phyloP scores from a whole-genome alignment of 768 basidiomycete species.

The Rhodosporidiobolus odoratus region DNA sequence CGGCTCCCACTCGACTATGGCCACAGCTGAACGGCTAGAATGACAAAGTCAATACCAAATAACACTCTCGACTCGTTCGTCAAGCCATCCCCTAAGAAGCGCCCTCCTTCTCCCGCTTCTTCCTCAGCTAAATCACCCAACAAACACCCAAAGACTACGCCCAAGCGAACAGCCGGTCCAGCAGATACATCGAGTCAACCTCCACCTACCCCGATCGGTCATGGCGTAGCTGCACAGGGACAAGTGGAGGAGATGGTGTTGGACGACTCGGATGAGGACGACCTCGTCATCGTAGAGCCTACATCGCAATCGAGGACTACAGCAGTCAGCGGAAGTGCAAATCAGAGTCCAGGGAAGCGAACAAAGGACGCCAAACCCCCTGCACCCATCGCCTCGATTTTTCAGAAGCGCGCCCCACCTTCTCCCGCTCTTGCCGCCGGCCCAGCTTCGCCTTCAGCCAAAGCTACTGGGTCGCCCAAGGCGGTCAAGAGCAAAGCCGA shows the following conservation, averaged over 20 bases:
- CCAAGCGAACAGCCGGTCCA: neutral
- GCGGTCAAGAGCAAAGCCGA: neutral
- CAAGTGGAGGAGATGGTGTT: neutral
- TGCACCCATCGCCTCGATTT: neutral
- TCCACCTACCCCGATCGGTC: no score
- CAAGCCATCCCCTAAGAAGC: neutral
- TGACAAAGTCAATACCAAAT: neutral
- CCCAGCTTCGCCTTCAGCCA: no score
- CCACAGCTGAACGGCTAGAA: neutral
- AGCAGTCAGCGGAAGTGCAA: neutral
- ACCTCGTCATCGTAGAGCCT: slow-evolving; percentile 10
- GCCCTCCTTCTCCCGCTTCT: neutral
- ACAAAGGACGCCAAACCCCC: neutral
- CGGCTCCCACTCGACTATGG: neutral
- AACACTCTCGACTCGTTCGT: slow-evolving; percentile 7
- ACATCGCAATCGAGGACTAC: neutral
- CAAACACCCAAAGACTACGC: neutral
- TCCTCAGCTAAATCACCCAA: neutral
- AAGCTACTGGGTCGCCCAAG: neutral
- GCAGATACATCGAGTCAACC: no score
- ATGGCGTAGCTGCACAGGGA: neutral
- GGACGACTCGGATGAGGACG: slow-evolving; percentile 9
- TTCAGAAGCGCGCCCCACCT: neutral
- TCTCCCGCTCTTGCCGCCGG: no score
- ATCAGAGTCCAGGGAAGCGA: neutral